phyloP scores from a whole-genome alignment of 805 yeast species.

The Zygosaccharomyces siamensis region DNA sequence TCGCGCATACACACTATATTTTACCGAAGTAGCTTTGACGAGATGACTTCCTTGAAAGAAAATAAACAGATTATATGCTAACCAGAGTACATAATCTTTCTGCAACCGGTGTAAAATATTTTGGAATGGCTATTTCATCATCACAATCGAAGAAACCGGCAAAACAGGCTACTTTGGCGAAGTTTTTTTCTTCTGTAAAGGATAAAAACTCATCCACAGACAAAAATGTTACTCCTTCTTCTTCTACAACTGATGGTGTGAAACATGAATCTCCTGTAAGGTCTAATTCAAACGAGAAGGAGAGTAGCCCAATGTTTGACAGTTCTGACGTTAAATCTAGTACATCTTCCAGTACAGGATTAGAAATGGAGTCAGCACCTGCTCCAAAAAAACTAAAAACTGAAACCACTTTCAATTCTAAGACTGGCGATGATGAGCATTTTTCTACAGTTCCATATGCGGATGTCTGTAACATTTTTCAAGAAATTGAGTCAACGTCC shows the following conservation, averaged over 20 bases:
- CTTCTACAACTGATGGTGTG: background rate
- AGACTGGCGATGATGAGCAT: background rate
- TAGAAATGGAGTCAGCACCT: slow-evolving; percentile 6
- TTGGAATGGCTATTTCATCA: slow-evolving; percentile 11
- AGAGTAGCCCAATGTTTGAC: slow-evolving; percentile 1
- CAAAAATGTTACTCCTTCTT: background rate
- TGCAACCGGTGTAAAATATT: background rate
- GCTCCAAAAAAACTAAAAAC: slow-evolving; percentile 7
- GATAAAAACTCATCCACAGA: slow-evolving; percentile 8
- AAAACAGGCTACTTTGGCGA: slow-evolving; percentile 33
- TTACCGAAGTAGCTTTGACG: background rate
- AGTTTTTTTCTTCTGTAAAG: slow-evolving; percentile 30
- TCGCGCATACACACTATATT: background rate
- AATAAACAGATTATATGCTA: background rate
- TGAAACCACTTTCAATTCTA: background rate
- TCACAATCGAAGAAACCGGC: slow-evolving; percentile 7
- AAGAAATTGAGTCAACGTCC: slow-evolving; percentile 70
- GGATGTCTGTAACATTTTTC: slow-evolving; percentile 58
- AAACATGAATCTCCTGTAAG: background rate
- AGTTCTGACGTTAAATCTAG: background rate
- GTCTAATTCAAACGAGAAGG: background rate
- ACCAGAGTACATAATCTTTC: slow-evolving; percentile 1
- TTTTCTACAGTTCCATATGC: slow-evolving; percentile 33
- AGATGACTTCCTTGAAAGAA: background rate
- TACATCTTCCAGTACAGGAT: slow-evolving; percentile 3